Conservation (phyloP, 2,329 filamentous ascomycete genomes). For the Pestalotiopsis sp. region DNA sequence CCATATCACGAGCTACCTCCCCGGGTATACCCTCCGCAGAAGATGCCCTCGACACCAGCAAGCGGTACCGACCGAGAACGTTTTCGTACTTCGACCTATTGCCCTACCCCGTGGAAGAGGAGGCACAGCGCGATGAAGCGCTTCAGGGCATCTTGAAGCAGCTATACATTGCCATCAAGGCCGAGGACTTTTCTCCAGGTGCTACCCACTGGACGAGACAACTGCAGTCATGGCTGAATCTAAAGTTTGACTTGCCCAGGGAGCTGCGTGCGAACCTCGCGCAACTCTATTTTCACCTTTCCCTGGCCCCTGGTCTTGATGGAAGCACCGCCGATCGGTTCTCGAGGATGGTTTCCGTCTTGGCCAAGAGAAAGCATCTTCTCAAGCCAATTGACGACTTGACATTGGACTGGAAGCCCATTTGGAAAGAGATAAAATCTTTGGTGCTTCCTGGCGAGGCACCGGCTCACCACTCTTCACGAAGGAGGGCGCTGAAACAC, state of each 20-base stretch:
- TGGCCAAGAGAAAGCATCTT: constrained; percentile 96
- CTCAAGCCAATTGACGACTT: constrained; percentile 88
- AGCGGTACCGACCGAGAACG: constrained; percentile 81
- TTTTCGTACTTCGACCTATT: constrained; percentile 92
- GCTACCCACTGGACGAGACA: constrained; percentile 97
- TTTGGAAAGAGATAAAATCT: constrained; percentile 91
- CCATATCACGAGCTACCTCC: constrained; percentile 84
- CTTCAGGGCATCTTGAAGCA: constrained; percentile 89
- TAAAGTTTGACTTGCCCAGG: constrained; percentile 96
- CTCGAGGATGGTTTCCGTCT: constrained; percentile 90
- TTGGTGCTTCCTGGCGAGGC: constrained; percentile 87
- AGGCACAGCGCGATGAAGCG: constrained; percentile 75
- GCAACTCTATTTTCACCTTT: constrained; percentile 91
- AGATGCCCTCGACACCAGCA: constrained; percentile 53
- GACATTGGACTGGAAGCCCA: constrained; percentile 87
- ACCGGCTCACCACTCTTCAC: constrained; percentile 62
- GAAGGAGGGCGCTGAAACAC: constrained; percentile 61
- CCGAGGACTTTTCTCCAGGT: constrained; percentile 91
- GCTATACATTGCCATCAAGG: constrained; percentile 87
- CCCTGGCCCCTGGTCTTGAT: constrained; percentile 88
- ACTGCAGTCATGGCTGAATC: constrained; percentile 89
- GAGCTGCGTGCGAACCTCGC: constrained; percentile 82
- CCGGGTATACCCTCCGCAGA: constrained; percentile 66
- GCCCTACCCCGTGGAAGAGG: constrained; percentile 85
- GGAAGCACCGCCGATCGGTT: constrained; percentile 83